Conservation (phyloP, 345 rosid species). For the Citrus hindsii region DNA sequence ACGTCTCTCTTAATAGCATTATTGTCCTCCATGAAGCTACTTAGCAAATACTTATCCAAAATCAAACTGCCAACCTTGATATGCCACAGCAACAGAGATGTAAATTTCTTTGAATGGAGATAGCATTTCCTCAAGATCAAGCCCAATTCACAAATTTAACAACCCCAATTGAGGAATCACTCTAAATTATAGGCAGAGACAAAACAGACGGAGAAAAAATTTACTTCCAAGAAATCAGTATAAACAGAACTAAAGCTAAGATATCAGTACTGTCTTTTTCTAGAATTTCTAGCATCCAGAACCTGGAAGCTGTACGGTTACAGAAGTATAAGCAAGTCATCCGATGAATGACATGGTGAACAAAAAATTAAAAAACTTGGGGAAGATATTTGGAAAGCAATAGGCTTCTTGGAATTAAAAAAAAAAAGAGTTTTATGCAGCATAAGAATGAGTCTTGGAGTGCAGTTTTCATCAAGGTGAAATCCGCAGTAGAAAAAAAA, state of each 20-base stretch:
- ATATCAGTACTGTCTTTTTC: neutral
- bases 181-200: neutral
- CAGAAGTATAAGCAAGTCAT: neutral
- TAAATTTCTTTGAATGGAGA: neutral
- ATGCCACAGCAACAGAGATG: neutral
- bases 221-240: neutral
- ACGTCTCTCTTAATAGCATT: constrained; percentile 50
- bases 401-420: neutral
- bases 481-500: too few species aligned
- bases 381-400: neutral
- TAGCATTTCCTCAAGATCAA: neutral
- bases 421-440: too few species aligned
- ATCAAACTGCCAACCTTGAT: neutral
- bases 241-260: neutral
- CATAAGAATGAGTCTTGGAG: too few species aligned
- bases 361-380: neutral
- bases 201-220: neutral
- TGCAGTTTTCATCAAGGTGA: too few species aligned
- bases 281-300: neutral
- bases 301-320: neutral
- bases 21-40: constrained; percentile 28
- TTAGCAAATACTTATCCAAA: neutral
- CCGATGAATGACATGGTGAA: neutral
- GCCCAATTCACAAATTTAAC: neutral
- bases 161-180: neutral